Percentiles rank a stretch among this genome's conserved stretches.
These are phyloP conservation scores for Ogataea hybrid DNA, from an alignment of 1,139 yeast genomes.

Conservation along the genomic window DNA sequence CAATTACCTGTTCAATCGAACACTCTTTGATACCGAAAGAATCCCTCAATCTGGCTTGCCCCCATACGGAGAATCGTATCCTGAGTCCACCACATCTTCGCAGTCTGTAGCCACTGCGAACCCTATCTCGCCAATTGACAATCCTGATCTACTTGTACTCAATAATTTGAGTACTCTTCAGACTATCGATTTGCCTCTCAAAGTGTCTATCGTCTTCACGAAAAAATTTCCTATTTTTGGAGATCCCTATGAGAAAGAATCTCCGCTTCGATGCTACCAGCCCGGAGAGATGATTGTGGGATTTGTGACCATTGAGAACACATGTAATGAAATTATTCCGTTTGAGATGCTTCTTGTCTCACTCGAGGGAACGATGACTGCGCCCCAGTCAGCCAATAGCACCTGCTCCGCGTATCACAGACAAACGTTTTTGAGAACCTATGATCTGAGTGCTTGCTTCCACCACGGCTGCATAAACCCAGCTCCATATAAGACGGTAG, in stretches of 20 bases:
- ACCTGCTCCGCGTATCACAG: slow-evolving; percentile 3
- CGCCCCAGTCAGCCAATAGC: slow-evolving; percentile 21
- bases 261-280: slow-evolving; percentile 43
- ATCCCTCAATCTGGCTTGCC: slow-evolving; percentile 18
- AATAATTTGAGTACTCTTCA: slow-evolving; percentile 37
- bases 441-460: slow-evolving; percentile 43
- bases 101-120: not conserved
- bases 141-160: slow-evolving; percentile 32
- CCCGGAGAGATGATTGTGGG: slow-evolving; percentile 61
- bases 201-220: slow-evolving; percentile 37
- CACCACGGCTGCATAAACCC: slow-evolving; percentile 31
- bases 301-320: slow-evolving; percentile 45
- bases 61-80: slow-evolving; percentile 18
- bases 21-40: slow-evolving; percentile 25
- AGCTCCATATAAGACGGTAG: not conserved
- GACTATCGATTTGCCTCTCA: slow-evolving; percentile 31
- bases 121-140: slow-evolving; percentile 19
- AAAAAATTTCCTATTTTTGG: slow-evolving; percentile 35
- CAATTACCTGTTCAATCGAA: slow-evolving; percentile 49
- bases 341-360: slow-evolving; percentile 61
- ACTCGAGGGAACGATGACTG: slow-evolving; percentile 44
- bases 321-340: slow-evolving; percentile 38
- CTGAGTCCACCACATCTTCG: not conserved
- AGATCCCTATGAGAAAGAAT: slow-evolving; percentile 32
- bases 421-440: slow-evolving; percentile 38